Evolutionary conservation across 331 rosid species (phyloP).

Genomic region (Quercus tomentella): DNA sequence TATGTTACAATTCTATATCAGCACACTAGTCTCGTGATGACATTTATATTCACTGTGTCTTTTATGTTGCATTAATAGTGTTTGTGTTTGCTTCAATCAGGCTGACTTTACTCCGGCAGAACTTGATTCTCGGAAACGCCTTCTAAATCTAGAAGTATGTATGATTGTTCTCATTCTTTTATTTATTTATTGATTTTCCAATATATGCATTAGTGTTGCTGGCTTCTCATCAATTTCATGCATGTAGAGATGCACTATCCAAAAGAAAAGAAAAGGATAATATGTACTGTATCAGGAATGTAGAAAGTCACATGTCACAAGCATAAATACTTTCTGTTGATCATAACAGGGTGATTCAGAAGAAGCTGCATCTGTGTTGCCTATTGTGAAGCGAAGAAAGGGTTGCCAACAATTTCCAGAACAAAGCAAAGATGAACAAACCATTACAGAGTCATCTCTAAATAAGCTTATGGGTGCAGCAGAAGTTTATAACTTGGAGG

Average conservation of each 20-base stretch:
- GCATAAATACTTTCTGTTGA: slow-evolving; percentile 4
- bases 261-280: not conserved
- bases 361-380: slow-evolving; percentile 48
- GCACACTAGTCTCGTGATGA: not conserved
- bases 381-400: slow-evolving; percentile 51
- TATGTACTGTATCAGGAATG: not conserved
- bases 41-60: not conserved
- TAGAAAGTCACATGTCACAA: not conserved
- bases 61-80: not conserved
- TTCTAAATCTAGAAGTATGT: slow-evolving; percentile 52
- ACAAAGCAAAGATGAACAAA: slow-evolving; percentile 56
- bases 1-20: not conserved
- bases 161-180: not conserved
- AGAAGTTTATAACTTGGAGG: slow-evolving; percentile 73
- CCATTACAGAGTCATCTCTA: slow-evolving; percentile 62
- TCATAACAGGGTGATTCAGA: slow-evolving; percentile 45
- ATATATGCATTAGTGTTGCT: not conserved
- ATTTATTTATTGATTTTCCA: not conserved
- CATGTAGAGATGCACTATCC: not conserved
- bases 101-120: slow-evolving; percentile 84
- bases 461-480: slow-evolving; percentile 70
- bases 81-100: slow-evolving; percentile 33
- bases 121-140: slow-evolving; percentile 64
- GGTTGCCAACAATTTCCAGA: slow-evolving; percentile 46
- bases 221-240: not conserved